Evolutionary conservation across 1,284 basidiomycete species (phyloP), one percentile per base, ranked within the genome.

Genomic region (Fomitopsis pinicola): DNA sequence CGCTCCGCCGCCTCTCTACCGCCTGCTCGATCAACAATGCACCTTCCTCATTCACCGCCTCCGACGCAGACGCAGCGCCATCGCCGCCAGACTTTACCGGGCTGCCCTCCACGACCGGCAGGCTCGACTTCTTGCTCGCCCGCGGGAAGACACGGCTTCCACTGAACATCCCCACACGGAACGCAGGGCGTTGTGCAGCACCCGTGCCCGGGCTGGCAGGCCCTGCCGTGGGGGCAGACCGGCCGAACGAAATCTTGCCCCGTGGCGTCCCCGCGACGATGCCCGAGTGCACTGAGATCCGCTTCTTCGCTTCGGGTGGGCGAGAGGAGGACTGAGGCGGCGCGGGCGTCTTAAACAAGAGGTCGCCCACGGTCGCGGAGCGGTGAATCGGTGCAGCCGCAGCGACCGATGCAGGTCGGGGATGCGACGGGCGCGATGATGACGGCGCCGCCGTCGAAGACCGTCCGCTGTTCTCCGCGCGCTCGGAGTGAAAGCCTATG

Each of bases 41-140:
- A 2, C 38, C 38, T 14, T 54, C 57, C 42, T 26, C 48, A 30
- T 61, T 52, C 46, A 59, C 55, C 7, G 30, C 50, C 9, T 53
- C 35, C 33, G 19, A 59, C 1, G 50, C 46, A 28, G 45, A 45
- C 5, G 54, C 59, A 26, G 55, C 56, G 9, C 61, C 57, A 38
- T 30, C 55, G 33, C 40, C 68, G 15, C 65, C 66, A 3, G 67
- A 71, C 61, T 76, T 77, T 44, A 76, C 73, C 5, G 75, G 75
- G 57, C 74, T 76, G 12, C 70, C 75, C 55, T 70, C 65, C 9
- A 76, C 74, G 5, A 67, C 62, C 0, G 88, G 85, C 59, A 91
- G 72, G 52, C 73, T 82, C n/a, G 86, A 80, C 69, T 84, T 84
- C 73, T 83, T 83, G 70, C 89, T 91, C 15, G 78, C 87, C 65